Evolutionary conservation across 306 rosid genomes (phyloP).

Genomic region (Spatholobus suberectus): DNA sequence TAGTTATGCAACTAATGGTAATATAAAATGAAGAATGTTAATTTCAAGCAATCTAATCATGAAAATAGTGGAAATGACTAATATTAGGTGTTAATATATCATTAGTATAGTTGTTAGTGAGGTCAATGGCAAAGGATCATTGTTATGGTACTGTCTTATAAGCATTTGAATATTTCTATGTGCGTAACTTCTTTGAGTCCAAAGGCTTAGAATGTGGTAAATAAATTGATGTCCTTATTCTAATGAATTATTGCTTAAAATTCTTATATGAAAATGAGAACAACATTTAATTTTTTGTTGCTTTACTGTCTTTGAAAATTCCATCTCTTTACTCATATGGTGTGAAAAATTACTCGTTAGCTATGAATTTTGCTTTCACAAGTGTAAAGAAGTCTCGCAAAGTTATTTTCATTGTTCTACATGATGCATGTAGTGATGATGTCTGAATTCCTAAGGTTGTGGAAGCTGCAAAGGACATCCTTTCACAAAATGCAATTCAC

Average conservation of each 20-base stretch:
- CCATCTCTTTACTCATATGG: neutral
- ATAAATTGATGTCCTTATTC: neutral
- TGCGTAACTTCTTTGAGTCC: neutral
- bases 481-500: conserved; percentile 65
- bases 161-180: neutral
- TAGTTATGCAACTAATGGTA: too few species aligned
- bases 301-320: neutral
- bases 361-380: conserved; percentile 40
- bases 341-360: neutral
- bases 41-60: too few species aligned
- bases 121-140: too few species aligned
- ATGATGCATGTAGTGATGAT: conserved; percentile 71
- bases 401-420: conserved; percentile 72
- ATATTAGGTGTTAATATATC: too few species aligned
- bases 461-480: conserved; percentile 77
- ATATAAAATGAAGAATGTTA: too few species aligned
- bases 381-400: conserved; percentile 84
- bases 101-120: too few species aligned
- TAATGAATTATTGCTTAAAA: neutral
- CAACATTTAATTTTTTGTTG: neutral
- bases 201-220: neutral
- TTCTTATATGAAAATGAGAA: neutral
- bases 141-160: too few species aligned
- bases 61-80: too few species aligned
- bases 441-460: conserved; percentile 76